Evolutionary conservation across 2,329 filamentous ascomycete genomes (phyloP).

Genomic region (Claviceps digitariae): DNA sequence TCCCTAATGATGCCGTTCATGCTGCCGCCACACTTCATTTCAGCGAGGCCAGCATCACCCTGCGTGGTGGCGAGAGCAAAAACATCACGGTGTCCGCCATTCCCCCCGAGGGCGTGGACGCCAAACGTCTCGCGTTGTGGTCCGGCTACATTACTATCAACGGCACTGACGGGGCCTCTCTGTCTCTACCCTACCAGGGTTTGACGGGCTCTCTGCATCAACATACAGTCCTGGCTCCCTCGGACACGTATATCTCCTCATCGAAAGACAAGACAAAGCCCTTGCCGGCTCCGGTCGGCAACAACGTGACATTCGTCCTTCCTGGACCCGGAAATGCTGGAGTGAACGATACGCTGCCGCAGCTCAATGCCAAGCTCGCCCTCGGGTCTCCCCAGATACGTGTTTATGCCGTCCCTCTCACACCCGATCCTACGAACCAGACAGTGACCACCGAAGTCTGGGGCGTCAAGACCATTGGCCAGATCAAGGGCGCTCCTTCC

Average conservation of each 20-base stretch:
- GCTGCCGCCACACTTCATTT: slow-evolving; percentile 22
- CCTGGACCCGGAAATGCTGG: slow-evolving; percentile 25
- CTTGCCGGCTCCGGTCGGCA: slow-evolving; percentile 9
- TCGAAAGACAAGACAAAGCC: slow-evolving; percentile 20
- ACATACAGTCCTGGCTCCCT: slow-evolving; percentile 11
- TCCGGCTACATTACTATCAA: slow-evolving; percentile 13
- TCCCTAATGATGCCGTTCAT: slow-evolving; percentile 31
- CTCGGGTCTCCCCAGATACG: slow-evolving; percentile 32
- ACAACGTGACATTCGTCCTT: slow-evolving; percentile 27
- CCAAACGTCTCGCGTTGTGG: slow-evolving; percentile 6
- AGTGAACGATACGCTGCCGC: slow-evolving; percentile 21
- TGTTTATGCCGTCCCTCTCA: slow-evolving; percentile 29
- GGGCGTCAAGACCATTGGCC: slow-evolving; percentile 28
- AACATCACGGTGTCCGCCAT: slow-evolving; percentile 5
- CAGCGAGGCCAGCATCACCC: slow-evolving; percentile 4
- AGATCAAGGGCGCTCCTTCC: slow-evolving; percentile 28
- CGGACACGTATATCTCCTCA: slow-evolving; percentile 16
- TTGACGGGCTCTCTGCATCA: slow-evolving; percentile 22
- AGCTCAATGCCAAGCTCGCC: slow-evolving; percentile 26
- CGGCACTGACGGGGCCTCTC: slow-evolving; percentile 22
- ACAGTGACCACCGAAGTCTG: slow-evolving; percentile 16
- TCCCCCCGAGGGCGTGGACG: slow-evolving; percentile 3
- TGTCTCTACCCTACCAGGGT: slow-evolving; percentile 29
- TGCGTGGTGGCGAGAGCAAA: slow-evolving; percentile 3
- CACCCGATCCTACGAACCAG: slow-evolving; percentile 9